phyloP scores from a whole-genome alignment of 345 rosid species.

The Moricandia moricandioides region DNA sequence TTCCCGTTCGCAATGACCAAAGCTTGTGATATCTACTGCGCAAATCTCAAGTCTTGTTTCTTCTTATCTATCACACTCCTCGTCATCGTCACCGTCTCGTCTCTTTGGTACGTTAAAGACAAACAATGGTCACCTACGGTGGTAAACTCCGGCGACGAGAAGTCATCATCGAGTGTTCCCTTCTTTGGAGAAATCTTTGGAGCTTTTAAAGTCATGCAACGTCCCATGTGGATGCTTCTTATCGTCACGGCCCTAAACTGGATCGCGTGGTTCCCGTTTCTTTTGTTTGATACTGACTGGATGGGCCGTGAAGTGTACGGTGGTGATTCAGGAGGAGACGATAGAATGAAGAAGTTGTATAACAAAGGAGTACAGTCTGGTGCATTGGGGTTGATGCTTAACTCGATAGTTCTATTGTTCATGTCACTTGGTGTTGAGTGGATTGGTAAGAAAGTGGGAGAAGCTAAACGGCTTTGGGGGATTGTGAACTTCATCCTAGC shows the following conservation, averaged over 20 bases:
- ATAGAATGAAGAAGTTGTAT: neutral
- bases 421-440: neutral
- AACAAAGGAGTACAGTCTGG: neutral
- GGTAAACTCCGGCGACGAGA: neutral
- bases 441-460: neutral
- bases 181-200: neutral
- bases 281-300: neutral
- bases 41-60: neutral
- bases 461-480: neutral
- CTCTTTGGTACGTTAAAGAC: neutral
- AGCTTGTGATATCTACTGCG: neutral
- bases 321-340: neutral
- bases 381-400: neutral
- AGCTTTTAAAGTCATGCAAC: neutral
- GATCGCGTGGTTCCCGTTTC: neutral
- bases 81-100: neutral
- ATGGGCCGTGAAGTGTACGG: neutral
- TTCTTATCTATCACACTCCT: neutral
- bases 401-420: neutral
- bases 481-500: neutral
- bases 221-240: neutral
- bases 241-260: neutral
- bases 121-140: neutral
- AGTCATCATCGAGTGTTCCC: neutral
- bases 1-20: neutral